Evolutionary conservation across 768 basidiomycete species (phyloP).

Genomic region (Tulasnella sp.): DNA sequence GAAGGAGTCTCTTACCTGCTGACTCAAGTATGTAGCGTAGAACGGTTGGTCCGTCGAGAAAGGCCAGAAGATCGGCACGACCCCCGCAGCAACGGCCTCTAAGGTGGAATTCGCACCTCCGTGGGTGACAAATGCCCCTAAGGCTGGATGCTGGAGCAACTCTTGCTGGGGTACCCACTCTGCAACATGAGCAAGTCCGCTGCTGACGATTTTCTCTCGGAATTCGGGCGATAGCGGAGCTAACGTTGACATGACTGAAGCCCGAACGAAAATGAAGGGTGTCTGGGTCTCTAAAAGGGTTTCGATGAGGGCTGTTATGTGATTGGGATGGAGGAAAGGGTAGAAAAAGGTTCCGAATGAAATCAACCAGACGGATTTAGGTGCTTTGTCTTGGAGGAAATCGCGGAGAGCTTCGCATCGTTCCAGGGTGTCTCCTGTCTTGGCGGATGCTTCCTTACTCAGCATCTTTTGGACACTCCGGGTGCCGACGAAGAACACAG

Average conservation of each 20-base stretch:
- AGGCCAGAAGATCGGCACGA: slow-evolving; percentile 3
- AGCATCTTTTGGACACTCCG: neutral
- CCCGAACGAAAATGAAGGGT: neutral
- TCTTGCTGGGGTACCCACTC: neutral
- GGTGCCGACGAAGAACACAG: neutral
- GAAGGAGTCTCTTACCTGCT: neutral
- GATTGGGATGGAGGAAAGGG: neutral
- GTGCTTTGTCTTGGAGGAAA: neutral
- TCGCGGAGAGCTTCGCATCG: neutral
- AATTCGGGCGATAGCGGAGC: neutral
- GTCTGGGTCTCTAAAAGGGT: neutral
- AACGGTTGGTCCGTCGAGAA: neutral
- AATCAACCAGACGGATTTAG: slow-evolving; percentile 11
- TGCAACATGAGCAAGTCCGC: neutral
- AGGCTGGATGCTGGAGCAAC: neutral
- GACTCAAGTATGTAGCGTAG: neutral
- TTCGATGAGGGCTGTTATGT: neutral
- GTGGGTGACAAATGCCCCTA: slow-evolving; percentile 2
- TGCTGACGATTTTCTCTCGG: neutral
- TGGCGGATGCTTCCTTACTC: neutral
- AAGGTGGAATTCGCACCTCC: slow-evolving; percentile 1
- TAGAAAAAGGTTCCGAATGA: slow-evolving; percentile 11
- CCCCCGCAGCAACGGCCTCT: neutral
- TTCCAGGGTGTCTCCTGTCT: neutral
- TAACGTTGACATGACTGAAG: neutral